Base-by-base conservation (phyloP, 2,329 filamentous ascomycete genomes). In the Orbilia brochopaga region DNA sequence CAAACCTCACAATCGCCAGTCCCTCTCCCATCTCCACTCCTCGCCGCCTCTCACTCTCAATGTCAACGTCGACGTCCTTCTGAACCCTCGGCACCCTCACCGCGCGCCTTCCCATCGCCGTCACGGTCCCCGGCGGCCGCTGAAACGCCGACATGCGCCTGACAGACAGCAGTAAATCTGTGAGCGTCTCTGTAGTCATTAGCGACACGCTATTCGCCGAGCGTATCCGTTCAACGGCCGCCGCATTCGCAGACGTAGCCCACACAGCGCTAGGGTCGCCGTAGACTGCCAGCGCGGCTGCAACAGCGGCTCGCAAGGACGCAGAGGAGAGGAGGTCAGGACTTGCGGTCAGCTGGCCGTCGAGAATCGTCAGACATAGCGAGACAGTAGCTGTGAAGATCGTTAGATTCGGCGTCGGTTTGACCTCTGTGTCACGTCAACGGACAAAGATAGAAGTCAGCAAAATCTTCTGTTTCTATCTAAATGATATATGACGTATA, bases 41-140 rank as follows among this genome's bases (percentile, higher is more conserved):
- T 21, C 23, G 27, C 21, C 5, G 51, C 10, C 15, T 19, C 7
- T n/a, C 6, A 44, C 21, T 2, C 50, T 2, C 23, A 27, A 19
- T 11, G 5, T 30, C 50, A 10, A 53, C 13, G 2, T 30, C 23
- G 10, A 72, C 50, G 21, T 63, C 67, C 11, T 55, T 15, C 23
- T 48, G 61, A 0, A 50, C 24, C 54, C 51, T 52, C 30, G 67
- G 67, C 53, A 65, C 60, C 19, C 67, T 46, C 44, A 72, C 57
- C 15, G 60, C 67, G n/a, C 64, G 64, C 53, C 67, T 50, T 2
- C 60, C 67, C 37, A 55, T 51, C 19, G 56, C 54, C 23, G 67
- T 72, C 19, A 72, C 64, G 11, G 60, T 56, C 17, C 50, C 17
- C 11, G 67, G 60, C 15, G 37, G 51, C 17, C 54, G 56, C 32